phyloP scores from a whole-genome alignment of 257 asterid genomes.

The Lithospermum erythrorhizon region DNA sequence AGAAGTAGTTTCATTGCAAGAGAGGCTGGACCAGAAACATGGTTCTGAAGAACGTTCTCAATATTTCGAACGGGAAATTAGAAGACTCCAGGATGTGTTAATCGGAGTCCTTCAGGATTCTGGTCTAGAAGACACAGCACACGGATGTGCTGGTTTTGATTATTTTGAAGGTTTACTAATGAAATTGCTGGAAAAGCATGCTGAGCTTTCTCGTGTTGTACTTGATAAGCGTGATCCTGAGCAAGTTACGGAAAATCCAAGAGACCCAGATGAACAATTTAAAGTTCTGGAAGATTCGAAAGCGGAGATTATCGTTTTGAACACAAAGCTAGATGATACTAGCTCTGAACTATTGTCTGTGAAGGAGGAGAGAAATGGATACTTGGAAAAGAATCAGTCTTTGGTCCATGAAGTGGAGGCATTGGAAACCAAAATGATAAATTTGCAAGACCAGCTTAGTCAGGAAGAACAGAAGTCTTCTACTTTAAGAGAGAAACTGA shows the following conservation, averaged over 20 bases:
- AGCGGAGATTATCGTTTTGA: constrained; percentile 27
- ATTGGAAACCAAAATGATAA: constrained; percentile 44
- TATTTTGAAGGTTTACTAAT: constrained; percentile 45
- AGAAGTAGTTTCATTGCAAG: constrained; percentile 44
- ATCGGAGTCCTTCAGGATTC: constrained; percentile 49
- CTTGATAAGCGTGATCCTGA: constrained; percentile 29
- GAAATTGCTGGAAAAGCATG: constrained; percentile 54
- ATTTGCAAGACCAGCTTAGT: constrained; percentile 53
- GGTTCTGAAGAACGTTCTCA: constrained; percentile 40
- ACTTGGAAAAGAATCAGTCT: constrained; percentile 33
- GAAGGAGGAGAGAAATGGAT: constrained; percentile 66
- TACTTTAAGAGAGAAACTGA: constrained; percentile 79
- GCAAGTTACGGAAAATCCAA: constrained; percentile 21
- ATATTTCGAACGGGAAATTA: constrained; percentile 38
- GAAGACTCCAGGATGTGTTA: constrained; percentile 50
- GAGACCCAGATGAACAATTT: constrained; percentile 15
- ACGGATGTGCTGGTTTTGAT: constrained; percentile 38
- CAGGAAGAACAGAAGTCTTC: constrained; percentile 74
- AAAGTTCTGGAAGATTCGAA: constrained; percentile 28
- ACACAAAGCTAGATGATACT: constrained; percentile 30
- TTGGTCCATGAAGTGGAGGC: constrained; percentile 46
- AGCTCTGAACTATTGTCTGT: constrained; percentile 33
- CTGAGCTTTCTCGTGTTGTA: constrained; percentile 27
- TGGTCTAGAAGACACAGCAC: constrained; percentile 30
- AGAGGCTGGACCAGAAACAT: constrained; percentile 38